A percentile compares a stretch with the other conserved stretches of the same genome.
phyloP scores from a whole-genome alignment of 257 asterid species.

The Solanum raphanifolium region DNA sequence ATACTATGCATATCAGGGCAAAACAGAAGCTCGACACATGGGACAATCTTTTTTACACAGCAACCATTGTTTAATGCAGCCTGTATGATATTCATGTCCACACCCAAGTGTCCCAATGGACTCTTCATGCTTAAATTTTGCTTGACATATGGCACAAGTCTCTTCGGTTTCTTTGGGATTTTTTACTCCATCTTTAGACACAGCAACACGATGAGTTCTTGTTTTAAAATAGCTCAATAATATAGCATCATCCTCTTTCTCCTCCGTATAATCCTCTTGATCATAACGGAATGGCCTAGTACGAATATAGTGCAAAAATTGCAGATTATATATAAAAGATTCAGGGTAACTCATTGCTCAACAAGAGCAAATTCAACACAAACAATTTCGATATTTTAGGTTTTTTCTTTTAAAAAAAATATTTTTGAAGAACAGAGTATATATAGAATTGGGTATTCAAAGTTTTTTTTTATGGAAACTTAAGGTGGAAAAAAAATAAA shows the following conservation, averaged over 20 bases:
- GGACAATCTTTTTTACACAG: background rate
- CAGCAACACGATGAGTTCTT: background rate
- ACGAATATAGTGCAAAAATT: background rate
- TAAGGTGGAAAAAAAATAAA: too few relatives aligned
- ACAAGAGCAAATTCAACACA: background rate
- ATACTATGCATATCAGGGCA: background rate
- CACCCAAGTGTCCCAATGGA: background rate
- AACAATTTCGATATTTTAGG: too few relatives aligned
- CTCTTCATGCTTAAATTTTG: background rate
- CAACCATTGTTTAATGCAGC: constrained; percentile 7
- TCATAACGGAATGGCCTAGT: background rate
- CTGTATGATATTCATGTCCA: background rate
- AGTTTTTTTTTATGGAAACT: too few relatives aligned
- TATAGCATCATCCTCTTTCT: background rate
- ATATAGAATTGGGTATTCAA: too few relatives aligned
- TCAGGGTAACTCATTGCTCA: background rate
- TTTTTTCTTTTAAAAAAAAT: too few relatives aligned
- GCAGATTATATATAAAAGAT: background rate
- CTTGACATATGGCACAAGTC: background rate
- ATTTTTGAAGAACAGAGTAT: too few relatives aligned
- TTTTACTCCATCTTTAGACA: accelerated
- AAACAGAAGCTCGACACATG: background rate
- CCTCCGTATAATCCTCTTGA: background rate
- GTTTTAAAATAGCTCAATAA: background rate
- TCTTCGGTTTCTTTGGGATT: background rate